Evolutionary conservation across 768 basidiomycete genomes (phyloP), one percentile per base, ranked within the genome.

Genomic region (Mycena indigotica): DNA sequence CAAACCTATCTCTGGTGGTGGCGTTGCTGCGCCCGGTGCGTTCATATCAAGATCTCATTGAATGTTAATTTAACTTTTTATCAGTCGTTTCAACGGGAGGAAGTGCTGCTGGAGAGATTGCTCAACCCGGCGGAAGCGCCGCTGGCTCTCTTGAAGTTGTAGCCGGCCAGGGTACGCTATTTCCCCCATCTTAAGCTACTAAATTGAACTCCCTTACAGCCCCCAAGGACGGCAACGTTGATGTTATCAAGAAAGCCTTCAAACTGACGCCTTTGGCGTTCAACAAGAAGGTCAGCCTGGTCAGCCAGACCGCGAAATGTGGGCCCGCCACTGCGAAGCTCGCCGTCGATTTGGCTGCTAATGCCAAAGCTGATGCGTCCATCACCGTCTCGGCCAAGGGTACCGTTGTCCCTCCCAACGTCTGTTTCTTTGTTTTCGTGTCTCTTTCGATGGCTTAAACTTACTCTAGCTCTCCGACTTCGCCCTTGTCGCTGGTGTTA

Each of bases 401-500:
- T 10, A 67, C 67, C 15, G 56, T 70, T 12, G 24, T 65, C 12
- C 58, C 66, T 2, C 65, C 62, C 5, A 65, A 60, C 12, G 56
- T 41, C 2, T 44, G 50, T 63, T 44, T 35, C 55, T 44, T 48
- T 1, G 64, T 66, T 8, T 21, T 69, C 13, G n/a, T 76, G 41
- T 73, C 53, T 55, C 58, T 8, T 72, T 71, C 52, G 72, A 69
- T 21, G 45, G 79, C 16, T 56, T 77, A 24, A 65, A 72, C 10
- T 35, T 35, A 17, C 32, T 53, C 26, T 70, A 40, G 65, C 44
- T 16, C 50, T 77, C 19, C 57, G 60, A 68, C 1, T 50, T 83
- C 21, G 67, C 69, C 23, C 38, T 83, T 48, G 66, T 62, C 6
- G 77, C 77, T 10, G 70, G 68, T 19, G 71, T 76, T 3, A 65